phyloP scores from a whole-genome alignment of 352 stramenopile genomes.

The Globisporangium nunn region DNA sequence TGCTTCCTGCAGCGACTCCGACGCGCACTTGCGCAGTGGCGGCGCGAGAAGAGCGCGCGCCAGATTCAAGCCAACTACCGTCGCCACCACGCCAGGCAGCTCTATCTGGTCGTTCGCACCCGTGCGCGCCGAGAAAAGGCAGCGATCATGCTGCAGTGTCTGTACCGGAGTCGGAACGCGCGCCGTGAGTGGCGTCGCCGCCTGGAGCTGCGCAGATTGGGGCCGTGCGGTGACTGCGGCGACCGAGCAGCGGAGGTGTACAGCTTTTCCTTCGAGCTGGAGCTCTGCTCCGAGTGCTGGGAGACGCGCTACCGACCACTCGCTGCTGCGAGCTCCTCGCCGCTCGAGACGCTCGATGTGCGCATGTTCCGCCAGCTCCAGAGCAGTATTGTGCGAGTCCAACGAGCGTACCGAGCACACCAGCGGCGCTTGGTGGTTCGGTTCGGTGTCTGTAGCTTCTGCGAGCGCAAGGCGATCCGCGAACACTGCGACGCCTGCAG shows the following conservation, averaged over 20 bases:
- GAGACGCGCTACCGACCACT: slow-evolving; percentile 4
- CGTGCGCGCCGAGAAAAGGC: slow-evolving; percentile 23
- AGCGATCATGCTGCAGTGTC: slow-evolving; percentile 37
- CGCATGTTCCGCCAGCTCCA: slow-evolving; percentile 25
- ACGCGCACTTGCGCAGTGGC: slow-evolving; percentile 3
- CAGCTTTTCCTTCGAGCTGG: slow-evolving; percentile 19
- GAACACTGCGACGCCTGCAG: slow-evolving; percentile 33
- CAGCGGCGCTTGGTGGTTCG: slow-evolving; percentile 13
- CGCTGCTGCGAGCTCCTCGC: neutral
- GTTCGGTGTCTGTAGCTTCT: slow-evolving; percentile 38
- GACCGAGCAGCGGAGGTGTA: slow-evolving; percentile 29
- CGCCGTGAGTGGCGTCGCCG: slow-evolving; percentile 25
- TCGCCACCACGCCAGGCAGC: slow-evolving; percentile 8
- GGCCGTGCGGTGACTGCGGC: slow-evolving; percentile 37
- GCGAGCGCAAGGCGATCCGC: slow-evolving; percentile 27
- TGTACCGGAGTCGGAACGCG: slow-evolving; percentile 24
- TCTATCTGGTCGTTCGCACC: slow-evolving; percentile 22
- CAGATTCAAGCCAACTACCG: slow-evolving; percentile 21
- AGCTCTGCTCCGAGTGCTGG: slow-evolving; percentile 31
- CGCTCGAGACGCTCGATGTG: slow-evolving; percentile 16
- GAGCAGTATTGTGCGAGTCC: slow-evolving; percentile 14
- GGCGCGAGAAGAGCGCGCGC: slow-evolving; percentile 14
- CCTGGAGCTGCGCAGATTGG: slow-evolving; percentile 22
- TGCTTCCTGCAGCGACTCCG: slow-evolving; percentile 15
- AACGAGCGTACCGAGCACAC: slow-evolving; percentile 32